Base-by-base conservation (phyloP, 169 alveolate species). In the Fabrea salina region DNA sequence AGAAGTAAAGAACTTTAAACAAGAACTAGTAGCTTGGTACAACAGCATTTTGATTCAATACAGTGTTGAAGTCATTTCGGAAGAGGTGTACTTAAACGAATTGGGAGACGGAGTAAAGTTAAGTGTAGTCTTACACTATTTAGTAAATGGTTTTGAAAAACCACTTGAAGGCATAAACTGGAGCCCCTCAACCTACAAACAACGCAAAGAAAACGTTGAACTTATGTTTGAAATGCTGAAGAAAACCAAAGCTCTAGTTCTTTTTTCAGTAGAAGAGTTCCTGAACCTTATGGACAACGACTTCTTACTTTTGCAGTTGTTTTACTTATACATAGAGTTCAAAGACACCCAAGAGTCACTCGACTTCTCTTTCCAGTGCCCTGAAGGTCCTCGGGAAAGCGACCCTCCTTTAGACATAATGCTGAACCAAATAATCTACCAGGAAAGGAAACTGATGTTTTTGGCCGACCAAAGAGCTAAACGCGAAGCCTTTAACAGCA, bases 391-490 rank as follows among this genome's bases (percentile, higher is more conserved):
- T 54, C 11, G 66, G 6, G 30, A 54, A 11, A 7, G 8, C 8
- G 25, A 54, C 6, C 11, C 32, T 8, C 16, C 41, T 16, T 37
- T 61, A 1, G 74, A 61, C 44, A 16, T 13, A 8, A 37, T 61
- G 74, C 54, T 35, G 39, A 61, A 61, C 32, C 16, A 61, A 61
- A 27, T 61, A 8, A 35, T 35, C 27, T n/a, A 61, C 22, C 41
- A 61, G 3, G 74, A 61, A 37, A 61, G 74, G 32, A 61, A 61
- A 35, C 50, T 61, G n/a, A 61, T 61, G 74, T 61, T 16, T 61
- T 16, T 61, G 11, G n/a, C 41, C 13, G 74, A 61, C 39, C 39
- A 33, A 35, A 61, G 74, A 51, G 39, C 11, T 27, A 61, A 61
- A 35, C 16, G 8, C 32, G 74, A 61, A 37, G n/a, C n/a, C n/a